A percentile compares a stretch with the other conserved stretches of the same genome.
These are phyloP conservation scores for Talaromyces sp. DNA, from an alignment of 2,329 filamentous ascomycete genomes.

Conservation along the genomic window DNA sequence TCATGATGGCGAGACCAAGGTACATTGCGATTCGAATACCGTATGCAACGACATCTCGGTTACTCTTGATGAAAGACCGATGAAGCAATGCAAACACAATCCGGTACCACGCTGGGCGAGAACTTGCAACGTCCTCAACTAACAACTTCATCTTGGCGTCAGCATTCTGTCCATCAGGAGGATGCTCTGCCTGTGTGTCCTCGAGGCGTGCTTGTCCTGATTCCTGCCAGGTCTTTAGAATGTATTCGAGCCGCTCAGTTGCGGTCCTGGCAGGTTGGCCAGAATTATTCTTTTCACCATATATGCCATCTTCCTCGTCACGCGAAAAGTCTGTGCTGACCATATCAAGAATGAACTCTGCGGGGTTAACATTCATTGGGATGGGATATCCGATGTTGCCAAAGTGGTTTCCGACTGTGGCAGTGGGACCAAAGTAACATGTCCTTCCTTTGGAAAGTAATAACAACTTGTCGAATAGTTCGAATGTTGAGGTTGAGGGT, in stretches of 20 bases:
- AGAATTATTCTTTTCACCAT: background rate
- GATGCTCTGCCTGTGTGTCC: constrained; percentile 5
- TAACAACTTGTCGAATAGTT: constrained; percentile 75
- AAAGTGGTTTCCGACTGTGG: constrained; percentile 63
- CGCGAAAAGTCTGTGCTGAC: constrained; percentile 73
- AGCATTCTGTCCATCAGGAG: background rate
- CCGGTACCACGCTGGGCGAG: constrained; percentile 43
- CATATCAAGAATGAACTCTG: constrained; percentile 75
- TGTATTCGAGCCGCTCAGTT: constrained; percentile 51
- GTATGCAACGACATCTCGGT: constrained; percentile 80
- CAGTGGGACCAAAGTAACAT: constrained; percentile 69
- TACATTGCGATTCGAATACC: constrained; percentile 83
- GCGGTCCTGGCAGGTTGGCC: constrained; percentile 32
- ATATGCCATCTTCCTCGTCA: background rate
- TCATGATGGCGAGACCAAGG: constrained; percentile 60
- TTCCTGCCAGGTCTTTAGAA: constrained; percentile 57
- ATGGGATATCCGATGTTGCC: constrained; percentile 59
- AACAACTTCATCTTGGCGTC: background rate
- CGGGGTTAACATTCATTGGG: constrained; percentile 71
- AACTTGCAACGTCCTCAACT: constrained; percentile 32
- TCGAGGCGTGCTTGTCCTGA: constrained; percentile 45
- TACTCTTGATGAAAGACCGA: constrained; percentile 77
- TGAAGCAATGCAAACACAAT: constrained; percentile 68
- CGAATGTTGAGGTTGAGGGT: constrained; percentile 75
- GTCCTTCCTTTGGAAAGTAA: constrained; percentile 69